Conservation (phyloP, 108 stramenopile genomes). For the Fragilaria radians region DNA sequence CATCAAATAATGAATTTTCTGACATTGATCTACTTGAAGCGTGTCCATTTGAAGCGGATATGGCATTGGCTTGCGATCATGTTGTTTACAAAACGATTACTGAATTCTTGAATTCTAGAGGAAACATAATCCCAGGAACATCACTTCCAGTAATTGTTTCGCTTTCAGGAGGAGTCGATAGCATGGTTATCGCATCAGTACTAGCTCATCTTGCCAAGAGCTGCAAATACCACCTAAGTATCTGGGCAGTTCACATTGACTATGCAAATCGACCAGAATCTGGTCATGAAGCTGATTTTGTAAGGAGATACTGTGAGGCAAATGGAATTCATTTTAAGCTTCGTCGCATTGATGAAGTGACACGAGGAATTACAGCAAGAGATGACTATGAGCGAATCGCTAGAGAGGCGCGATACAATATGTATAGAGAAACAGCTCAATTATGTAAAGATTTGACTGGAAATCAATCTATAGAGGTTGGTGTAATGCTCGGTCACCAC, state of each 20-base stretch:
- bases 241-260: constrained; percentile 87
- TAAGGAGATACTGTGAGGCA: constrained; percentile 63
- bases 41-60: constrained; percentile 67
- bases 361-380: constrained; percentile 86
- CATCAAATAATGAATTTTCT: constrained; percentile 12
- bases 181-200: constrained; percentile 91
- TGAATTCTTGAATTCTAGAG: constrained; percentile 36
- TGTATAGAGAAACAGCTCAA: constrained; percentile 65
- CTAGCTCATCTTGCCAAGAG: constrained; percentile 52
- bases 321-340: constrained; percentile 46
- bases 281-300: constrained; percentile 80
- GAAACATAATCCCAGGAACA: not conserved
- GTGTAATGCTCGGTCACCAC: constrained; percentile 96
- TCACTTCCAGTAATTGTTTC: constrained; percentile 60
- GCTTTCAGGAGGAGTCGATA: constrained; percentile 96
- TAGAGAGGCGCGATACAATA: constrained; percentile 76
- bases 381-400: constrained; percentile 90
- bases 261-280: constrained; percentile 96
- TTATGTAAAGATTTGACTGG: constrained; percentile 4
- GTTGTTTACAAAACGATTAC: constrained; percentile 56
- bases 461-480: constrained; percentile 19
- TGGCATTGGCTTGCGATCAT: constrained; percentile 44
- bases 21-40: constrained; percentile 74
- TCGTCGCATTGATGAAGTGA: constrained; percentile 83
- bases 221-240: constrained; percentile 32